These are phyloP conservation scores for Diplosphaera chodatii DNA, from an alignment of 139 green algal genomes.

Conservation along the genomic window DNA sequence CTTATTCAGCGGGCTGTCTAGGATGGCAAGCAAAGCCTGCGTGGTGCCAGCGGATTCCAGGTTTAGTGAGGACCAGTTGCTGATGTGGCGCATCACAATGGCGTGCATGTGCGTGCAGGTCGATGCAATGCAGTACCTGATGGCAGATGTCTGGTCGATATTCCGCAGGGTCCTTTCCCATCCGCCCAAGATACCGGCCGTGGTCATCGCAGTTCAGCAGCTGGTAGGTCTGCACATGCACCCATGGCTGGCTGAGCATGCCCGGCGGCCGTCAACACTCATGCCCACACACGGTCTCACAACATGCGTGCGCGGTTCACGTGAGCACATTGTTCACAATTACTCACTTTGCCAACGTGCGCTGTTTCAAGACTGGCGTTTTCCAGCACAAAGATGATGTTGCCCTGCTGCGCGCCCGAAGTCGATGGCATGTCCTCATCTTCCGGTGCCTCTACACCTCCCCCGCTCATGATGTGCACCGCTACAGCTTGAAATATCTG, in stretches of 20 bases:
- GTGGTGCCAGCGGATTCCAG: not conserved
- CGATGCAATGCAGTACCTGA: no score
- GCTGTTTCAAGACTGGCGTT: constrained; percentile 83
- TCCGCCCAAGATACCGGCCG: constrained; percentile 74
- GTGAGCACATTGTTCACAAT: no score
- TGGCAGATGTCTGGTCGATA: constrained; percentile 94
- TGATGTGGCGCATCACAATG: no score
- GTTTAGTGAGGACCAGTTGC: no score
- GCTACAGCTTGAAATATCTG: no score
- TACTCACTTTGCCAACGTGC: constrained; percentile 89
- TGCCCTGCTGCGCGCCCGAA: constrained; percentile 21
- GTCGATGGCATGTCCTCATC: constrained; percentile 43
- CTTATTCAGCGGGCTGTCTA: constrained; percentile 95
- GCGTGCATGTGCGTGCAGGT: no score
- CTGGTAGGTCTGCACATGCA: constrained; percentile 55
- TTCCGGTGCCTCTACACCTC: constrained; percentile 46
- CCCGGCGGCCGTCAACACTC: no score
- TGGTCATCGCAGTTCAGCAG: constrained; percentile 98
- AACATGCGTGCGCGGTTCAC: no score
- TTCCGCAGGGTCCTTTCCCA: constrained; percentile 78
- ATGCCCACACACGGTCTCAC: no score
- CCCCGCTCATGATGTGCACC: constrained; percentile 1
- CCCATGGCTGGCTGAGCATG: no score
- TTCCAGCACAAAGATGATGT: constrained; percentile 91
- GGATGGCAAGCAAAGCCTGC: constrained; percentile 83